Percentiles rank a stretch among this genome's conserved stretches.
Evolutionary conservation across 441 rosid genomes (phyloP).

Genomic region (Kokia cookei): DNA sequence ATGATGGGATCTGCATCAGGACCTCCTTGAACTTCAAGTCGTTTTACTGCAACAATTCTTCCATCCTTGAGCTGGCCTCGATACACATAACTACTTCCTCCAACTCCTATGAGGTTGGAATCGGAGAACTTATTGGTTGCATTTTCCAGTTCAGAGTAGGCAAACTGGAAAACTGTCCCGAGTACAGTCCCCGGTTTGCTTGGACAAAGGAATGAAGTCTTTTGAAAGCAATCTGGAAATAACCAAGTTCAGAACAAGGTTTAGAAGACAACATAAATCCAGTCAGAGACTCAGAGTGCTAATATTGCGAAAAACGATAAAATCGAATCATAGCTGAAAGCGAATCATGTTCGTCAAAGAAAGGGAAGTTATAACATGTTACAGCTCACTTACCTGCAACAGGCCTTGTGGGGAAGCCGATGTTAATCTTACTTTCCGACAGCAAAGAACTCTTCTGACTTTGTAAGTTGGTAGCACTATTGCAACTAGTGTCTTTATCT

Average conservation of each 20-base stretch:
- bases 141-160: slow-evolving; percentile 64
- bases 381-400: slow-evolving; percentile 33
- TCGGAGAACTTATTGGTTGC: slow-evolving; percentile 74
- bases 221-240: slow-evolving; percentile 61
- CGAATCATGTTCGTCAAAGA: not conserved
- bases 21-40: slow-evolving; percentile 56
- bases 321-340: not conserved
- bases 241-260: not conserved
- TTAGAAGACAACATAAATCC: not conserved
- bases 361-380: not conserved
- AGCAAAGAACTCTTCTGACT: slow-evolving; percentile 44
- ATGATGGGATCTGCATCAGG: slow-evolving; percentile 55
- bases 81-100: slow-evolving; percentile 88
- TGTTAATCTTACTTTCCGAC: slow-evolving; percentile 32
- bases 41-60: slow-evolving; percentile 76
- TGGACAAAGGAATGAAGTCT: slow-evolving; percentile 40
- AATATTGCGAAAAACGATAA: no score
- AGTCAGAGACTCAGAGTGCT: not conserved
- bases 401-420: slow-evolving; percentile 32
- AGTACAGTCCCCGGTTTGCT: slow-evolving; percentile 44
- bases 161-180: slow-evolving; percentile 58
- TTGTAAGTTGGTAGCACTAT: slow-evolving; percentile 69
- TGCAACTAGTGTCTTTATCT: slow-evolving; percentile 71
- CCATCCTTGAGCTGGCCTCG: slow-evolving; percentile 82
- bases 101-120: slow-evolving; percentile 72